Evolutionary conservation across 805 yeast species (phyloP), one percentile per base, ranked within the genome.

Genomic region (Hanseniaspora pseudoguilliermondii): DNA sequence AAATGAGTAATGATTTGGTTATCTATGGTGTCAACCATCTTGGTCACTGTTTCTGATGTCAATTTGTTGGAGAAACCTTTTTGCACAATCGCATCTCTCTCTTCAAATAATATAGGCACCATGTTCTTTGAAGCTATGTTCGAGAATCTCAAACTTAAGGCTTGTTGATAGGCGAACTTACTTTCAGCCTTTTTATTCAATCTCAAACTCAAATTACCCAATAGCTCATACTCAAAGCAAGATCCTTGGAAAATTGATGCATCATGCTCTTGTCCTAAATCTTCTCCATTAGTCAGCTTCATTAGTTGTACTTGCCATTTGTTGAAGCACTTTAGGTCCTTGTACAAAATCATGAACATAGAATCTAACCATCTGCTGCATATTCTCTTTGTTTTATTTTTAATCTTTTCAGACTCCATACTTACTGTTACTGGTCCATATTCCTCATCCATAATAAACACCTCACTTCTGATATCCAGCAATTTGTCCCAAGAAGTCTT

Each of bases 261-360:
- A 15, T 38, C 49, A 20, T 15, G 20, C 3, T 44, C 38, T 62
- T 79, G 80, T 67, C 84, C 85, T 44, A 80, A 82, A 67, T 87
- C 75, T 68, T 87, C 86, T 66, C 88, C 95, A 6, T 95, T 87
- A 67, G 85, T 89, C 71, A 85, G 84, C 69, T 91, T 96, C 59
- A 89, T 79, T 61, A 78, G 77, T 66, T 93, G 96, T 0, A 96
- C 89, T 66, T 89, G 90, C 93, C 96, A 91, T 76, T 87, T 78
- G 1, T 96, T 88, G 66, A 86, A 91, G 0, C 86, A 81, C 64
- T 85, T 75, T 63, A 86, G 74, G 65, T 86, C 95, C 58, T 84
- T 90, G 64, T 81, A 86, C 34, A 86, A 69, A 1, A 82, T 74
- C 68, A 83, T 70, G 64, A 86, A 84, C 51, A 86, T 69, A 62